These are phyloP conservation scores for Chloranthus sessilifolius DNA, from an alignment of 164 flowering plant genomes.

Conservation along the genomic window DNA sequence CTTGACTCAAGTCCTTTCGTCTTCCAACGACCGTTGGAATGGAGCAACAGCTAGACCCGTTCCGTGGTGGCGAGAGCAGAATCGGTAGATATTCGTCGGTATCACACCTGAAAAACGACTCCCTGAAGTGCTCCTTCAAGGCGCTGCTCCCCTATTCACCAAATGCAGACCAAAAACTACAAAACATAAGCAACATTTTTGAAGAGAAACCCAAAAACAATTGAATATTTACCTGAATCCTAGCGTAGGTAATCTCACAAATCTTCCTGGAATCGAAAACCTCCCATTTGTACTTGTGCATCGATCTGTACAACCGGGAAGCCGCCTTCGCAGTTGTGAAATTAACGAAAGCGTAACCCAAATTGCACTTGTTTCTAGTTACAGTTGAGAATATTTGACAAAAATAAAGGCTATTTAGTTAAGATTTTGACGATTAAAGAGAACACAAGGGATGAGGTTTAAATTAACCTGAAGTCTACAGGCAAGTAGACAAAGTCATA, in stretches of 20 bases:
- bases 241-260: slow-evolving; percentile 29
- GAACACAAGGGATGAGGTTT: not conserved
- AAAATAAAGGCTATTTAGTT: not conserved
- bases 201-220: not conserved
- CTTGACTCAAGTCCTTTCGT: too few species aligned
- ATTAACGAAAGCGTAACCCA: slow-evolving; percentile 57
- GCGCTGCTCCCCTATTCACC: slow-evolving; percentile 25
- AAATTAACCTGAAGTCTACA: slow-evolving; percentile 34
- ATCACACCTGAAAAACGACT: slow-evolving; percentile 22
- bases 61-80: slow-evolving; percentile 30
- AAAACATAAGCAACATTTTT: not conserved
- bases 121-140: slow-evolving; percentile 22
- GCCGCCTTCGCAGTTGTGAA: slow-evolving; percentile 29
- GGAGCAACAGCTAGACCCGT: slow-evolving; percentile 20
- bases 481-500: slow-evolving; percentile 49
- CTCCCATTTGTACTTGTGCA: slow-evolving; percentile 19
- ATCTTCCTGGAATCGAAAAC: slow-evolving; percentile 16
- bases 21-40: not conserved
- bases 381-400: not conserved
- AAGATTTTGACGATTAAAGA: not conserved
- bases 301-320: slow-evolving; percentile 1
- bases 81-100: slow-evolving; percentile 32
- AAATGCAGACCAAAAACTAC: not conserved
- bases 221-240: slow-evolving; percentile 23
- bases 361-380: slow-evolving; percentile 14